A percentile compares a stretch with the other conserved stretches of the same genome.
Conservation (phyloP, 306 rosid genomes). For the Lagenaria siceraria region DNA sequence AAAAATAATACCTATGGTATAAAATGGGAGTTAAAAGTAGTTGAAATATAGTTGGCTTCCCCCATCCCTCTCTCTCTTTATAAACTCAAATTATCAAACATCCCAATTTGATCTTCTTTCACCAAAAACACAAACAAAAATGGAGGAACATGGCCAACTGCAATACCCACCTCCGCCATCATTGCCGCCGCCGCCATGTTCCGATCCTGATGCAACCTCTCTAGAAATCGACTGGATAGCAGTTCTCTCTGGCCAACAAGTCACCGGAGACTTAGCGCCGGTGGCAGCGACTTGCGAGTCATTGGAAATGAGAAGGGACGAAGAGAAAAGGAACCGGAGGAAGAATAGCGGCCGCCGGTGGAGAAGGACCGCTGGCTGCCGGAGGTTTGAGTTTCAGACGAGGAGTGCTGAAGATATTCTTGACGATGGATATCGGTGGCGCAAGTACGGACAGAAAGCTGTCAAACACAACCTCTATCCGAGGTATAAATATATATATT, state of each 20-base stretch:
- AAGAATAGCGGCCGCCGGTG: constrained; percentile 18
- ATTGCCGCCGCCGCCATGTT: not conserved
- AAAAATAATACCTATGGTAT: not conserved
- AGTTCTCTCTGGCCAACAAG: constrained; percentile 36
- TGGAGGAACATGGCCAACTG: constrained; percentile 18
- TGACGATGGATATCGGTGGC: constrained; percentile 97
- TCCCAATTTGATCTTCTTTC: not conserved
- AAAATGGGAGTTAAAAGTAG: not conserved
- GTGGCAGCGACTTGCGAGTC: not conserved
- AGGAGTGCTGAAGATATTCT: constrained; percentile 78
- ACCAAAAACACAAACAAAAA: not conserved
- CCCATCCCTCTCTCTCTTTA: constrained; percentile 17
- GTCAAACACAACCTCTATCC: constrained; percentile 71
- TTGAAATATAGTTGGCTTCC: constrained; percentile 1
- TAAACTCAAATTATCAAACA: not conserved
- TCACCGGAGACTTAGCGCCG: not conserved
- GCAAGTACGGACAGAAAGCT: constrained; percentile 91
- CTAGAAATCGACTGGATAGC: constrained; percentile 54
- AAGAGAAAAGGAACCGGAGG: not conserved
- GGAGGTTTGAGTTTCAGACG: constrained; percentile 86
- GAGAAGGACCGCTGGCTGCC: constrained; percentile 29
- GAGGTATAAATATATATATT: constrained; percentile 27
- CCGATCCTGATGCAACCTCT: not conserved
- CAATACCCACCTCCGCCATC: not conserved
- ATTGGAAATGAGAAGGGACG: not conserved